A percentile compares a stretch with the other conserved stretches of the same genome.
These are phyloP conservation scores for Fusarium pilosicola DNA, from an alignment of 2,329 filamentous ascomycete genomes.

Conservation along the genomic window DNA sequence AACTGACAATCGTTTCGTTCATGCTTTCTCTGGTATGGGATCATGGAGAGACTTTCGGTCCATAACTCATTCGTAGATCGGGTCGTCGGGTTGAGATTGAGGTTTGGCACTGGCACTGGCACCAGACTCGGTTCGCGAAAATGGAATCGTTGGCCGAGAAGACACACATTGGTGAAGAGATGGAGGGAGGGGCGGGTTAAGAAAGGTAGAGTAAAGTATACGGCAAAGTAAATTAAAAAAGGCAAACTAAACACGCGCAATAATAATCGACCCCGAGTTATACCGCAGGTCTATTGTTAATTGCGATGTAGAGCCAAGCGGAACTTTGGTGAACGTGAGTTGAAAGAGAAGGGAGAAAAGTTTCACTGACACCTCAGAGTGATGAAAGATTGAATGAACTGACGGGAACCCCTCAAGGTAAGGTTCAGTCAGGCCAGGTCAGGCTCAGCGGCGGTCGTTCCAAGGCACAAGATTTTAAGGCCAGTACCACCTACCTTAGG, in stretches of 20 bases:
- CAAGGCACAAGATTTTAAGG: slow-evolving; percentile 9
- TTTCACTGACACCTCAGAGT: not conserved
- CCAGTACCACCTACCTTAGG: not conserved
- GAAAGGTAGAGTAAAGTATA: not conserved
- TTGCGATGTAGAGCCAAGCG: slow-evolving; percentile 30
- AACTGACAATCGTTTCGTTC: slow-evolving; percentile 46
- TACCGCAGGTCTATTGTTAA: slow-evolving; percentile 13
- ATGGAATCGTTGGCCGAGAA: slow-evolving; percentile 49
- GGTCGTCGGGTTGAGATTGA: slow-evolving; percentile 35
- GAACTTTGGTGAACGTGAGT: slow-evolving; percentile 5
- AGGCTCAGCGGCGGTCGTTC: not conserved
- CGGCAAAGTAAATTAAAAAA: slow-evolving; percentile 1
- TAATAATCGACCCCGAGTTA: slow-evolving; percentile 7
- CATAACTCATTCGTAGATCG: slow-evolving; percentile 48
- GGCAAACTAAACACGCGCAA: slow-evolving; percentile 10
- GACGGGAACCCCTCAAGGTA: slow-evolving; percentile 7
- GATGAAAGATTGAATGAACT: not conserved
- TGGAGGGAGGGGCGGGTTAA: not conserved
- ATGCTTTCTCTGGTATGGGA: slow-evolving; percentile 48
- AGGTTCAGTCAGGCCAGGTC: slow-evolving; percentile 4
- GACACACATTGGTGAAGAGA: slow-evolving; percentile 51
- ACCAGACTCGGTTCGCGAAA: slow-evolving; percentile 50
- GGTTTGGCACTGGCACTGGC: slow-evolving; percentile 39
- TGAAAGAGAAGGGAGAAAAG: slow-evolving; percentile 11
- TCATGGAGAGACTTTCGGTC: slow-evolving; percentile 46